Conservation (phyloP, 805 yeast species). For the Priceomyces haplophilus region DNA sequence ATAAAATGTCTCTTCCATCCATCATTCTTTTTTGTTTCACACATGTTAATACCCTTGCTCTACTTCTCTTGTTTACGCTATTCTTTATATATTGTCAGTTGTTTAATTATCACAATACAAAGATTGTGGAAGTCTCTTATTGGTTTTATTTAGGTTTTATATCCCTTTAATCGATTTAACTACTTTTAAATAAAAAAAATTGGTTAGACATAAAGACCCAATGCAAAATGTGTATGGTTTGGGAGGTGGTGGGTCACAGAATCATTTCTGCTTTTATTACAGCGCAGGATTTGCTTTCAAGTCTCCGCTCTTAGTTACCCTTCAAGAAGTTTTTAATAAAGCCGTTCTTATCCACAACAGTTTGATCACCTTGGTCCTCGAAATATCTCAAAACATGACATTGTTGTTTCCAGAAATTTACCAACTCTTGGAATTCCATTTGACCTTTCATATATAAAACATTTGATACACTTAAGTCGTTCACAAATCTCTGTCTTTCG, state of each 20-base stretch:
- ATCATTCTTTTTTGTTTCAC: conserved; percentile 1
- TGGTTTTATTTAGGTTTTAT: conserved; percentile 6
- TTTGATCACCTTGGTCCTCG: conserved; percentile 59
- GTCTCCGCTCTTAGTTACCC: conserved; percentile 38
- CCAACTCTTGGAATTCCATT: conserved; percentile 85
- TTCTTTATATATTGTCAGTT: conserved; percentile 2
- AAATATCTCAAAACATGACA: conserved; percentile 82
- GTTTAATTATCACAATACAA: conserved; percentile 3
- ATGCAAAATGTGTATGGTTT: conserved; percentile 1
- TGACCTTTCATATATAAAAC: conserved; percentile 77
- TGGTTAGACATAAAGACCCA: neutral
- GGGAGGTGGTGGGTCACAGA: neutral
- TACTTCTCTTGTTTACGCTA: conserved; percentile 2
- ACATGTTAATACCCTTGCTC: conserved; percentile 5
- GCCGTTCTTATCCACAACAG: conserved; percentile 52
- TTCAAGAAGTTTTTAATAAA: conserved; percentile 74
- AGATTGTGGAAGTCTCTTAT: conserved; percentile 5
- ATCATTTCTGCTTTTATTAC: neutral
- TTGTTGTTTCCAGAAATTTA: conserved; percentile 88
- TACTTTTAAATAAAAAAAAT: neutral
- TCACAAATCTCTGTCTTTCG: conserved; percentile 76
- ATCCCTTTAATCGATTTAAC: conserved; percentile 3
- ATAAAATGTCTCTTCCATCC: neutral
- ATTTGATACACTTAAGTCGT: conserved; percentile 62
- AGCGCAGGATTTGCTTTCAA: no score